Conservation (phyloP, 2,329 filamentous ascomycete species). For the Pseudogymnoascus sp. region DNA sequence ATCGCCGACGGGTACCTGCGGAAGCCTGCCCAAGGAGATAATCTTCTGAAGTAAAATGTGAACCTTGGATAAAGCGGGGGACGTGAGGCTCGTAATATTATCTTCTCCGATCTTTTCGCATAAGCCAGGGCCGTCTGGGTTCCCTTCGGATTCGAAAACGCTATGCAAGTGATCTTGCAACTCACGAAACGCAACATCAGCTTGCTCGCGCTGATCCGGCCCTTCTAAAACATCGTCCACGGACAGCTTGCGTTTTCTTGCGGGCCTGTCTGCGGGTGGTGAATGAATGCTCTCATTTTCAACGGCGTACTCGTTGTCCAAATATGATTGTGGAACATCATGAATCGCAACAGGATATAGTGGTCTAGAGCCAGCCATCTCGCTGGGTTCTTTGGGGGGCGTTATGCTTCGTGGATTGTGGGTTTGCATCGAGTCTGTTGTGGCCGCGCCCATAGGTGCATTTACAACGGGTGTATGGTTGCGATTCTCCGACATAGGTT, state of each 20-base stretch:
- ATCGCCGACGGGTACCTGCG: slow-evolving; percentile 64
- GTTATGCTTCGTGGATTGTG: slow-evolving; percentile 2
- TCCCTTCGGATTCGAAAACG: slow-evolving; percentile 72
- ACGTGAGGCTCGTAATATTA: slow-evolving; percentile 57
- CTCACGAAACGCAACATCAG: slow-evolving; percentile 63
- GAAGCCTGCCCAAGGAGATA: slow-evolving; percentile 58
- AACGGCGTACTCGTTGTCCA: slow-evolving; percentile 23
- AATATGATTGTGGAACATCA: slow-evolving; percentile 18
- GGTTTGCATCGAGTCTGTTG: neutral
- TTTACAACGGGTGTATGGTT: neutral
- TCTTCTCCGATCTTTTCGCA: slow-evolving; percentile 36
- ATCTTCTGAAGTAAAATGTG: slow-evolving; percentile 68
- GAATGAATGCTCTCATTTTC: slow-evolving; percentile 21
- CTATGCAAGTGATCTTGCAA: slow-evolving; percentile 62
- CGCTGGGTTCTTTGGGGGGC: neutral
- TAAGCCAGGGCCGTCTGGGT: slow-evolving; percentile 33
- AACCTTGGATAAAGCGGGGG: slow-evolving; percentile 58
- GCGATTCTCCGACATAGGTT: neutral
- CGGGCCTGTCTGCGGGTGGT: slow-evolving; percentile 20
- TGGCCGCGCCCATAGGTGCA: neutral
- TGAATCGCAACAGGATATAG: slow-evolving; percentile 23
- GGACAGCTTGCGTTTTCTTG: slow-evolving; percentile 42
- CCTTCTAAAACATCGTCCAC: slow-evolving; percentile 42
- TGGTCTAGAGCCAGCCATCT: slow-evolving; percentile 13
- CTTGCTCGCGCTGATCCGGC: slow-evolving; percentile 73